Evolutionary conservation across 2,329 filamentous ascomycete genomes (phyloP).

Genomic region (Ascosphaera aggregata): DNA sequence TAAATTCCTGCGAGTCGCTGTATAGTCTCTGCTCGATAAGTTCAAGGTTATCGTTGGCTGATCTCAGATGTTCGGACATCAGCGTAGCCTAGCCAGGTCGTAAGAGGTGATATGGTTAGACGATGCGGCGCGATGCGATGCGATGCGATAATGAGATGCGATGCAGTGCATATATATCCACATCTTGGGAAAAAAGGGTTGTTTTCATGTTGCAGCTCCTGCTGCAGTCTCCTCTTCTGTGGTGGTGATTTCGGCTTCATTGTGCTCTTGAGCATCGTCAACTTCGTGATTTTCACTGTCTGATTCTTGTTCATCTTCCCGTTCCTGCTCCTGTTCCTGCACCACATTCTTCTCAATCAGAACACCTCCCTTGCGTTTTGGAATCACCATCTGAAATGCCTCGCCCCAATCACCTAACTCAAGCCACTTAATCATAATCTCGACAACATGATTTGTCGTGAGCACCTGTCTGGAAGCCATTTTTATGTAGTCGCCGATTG

Average conservation of each 20-base stretch:
- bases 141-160: no score
- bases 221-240: neutral
- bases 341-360: slow-evolving; percentile 3
- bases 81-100: no score
- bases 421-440: slow-evolving; percentile 90
- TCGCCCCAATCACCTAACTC: slow-evolving; percentile 78
- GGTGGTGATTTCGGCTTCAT: neutral
- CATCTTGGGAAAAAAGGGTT: no score
- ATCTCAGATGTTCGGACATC: no score
- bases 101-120: no score
- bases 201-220: neutral
- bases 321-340: slow-evolving; percentile 1
- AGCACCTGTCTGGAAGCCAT: slow-evolving; percentile 74
- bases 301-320: slow-evolving; percentile 1
- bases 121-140: no score
- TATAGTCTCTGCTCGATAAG: no score
- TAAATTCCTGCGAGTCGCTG: no score
- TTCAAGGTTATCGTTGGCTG: no score
- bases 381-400: slow-evolving; percentile 73
- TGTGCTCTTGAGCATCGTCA: slow-evolving; percentile 1
- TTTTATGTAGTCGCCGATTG: slow-evolving; percentile 85
- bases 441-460: slow-evolving; percentile 85
- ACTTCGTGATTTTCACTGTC: neutral
- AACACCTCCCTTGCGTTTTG: slow-evolving; percentile 44
- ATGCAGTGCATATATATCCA: no score